Evolutionary conservation across 1,139 yeast species (phyloP).

Genomic region (Suhomyces bribrorum): DNA sequence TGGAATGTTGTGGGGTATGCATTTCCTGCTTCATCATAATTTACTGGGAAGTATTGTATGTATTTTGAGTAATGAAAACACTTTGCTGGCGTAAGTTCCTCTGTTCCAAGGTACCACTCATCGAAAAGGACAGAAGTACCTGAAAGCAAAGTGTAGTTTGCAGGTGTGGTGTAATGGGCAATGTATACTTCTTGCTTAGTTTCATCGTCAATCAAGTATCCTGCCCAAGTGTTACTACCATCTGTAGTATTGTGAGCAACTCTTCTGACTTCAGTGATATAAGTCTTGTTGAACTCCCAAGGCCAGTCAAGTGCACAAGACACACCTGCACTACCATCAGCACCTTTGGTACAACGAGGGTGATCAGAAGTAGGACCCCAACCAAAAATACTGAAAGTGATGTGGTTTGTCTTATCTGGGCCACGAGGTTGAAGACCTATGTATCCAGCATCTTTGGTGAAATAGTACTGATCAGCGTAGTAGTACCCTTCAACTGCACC

Average conservation of each 20-base stretch:
- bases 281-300: constrained; percentile 8
- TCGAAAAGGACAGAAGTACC: constrained; percentile 1
- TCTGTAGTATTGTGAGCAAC: background rate
- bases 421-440: background rate
- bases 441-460: background rate
- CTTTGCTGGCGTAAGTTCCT: background rate
- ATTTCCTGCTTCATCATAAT: background rate
- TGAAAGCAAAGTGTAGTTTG: background rate
- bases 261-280: constrained; percentile 4
- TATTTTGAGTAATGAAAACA: background rate
- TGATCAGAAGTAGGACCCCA: constrained; percentile 1
- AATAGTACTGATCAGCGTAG: no score
- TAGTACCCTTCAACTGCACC: background rate
- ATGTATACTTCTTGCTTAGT: constrained; percentile 1
- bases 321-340: constrained; percentile 7
- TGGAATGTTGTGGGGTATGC: background rate
- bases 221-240: constrained; percentile 7
- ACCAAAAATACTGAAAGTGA: constrained; percentile 8
- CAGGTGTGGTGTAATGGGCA: constrained; percentile 5
- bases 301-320: constrained; percentile 4
- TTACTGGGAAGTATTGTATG: background rate
- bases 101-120: background rate
- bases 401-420: background rate
- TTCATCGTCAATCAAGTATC: constrained; percentile 5
- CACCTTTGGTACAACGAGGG: constrained; percentile 3